phyloP scores from a whole-genome alignment of 306 rosid species.

The Cicer cuneatum region DNA sequence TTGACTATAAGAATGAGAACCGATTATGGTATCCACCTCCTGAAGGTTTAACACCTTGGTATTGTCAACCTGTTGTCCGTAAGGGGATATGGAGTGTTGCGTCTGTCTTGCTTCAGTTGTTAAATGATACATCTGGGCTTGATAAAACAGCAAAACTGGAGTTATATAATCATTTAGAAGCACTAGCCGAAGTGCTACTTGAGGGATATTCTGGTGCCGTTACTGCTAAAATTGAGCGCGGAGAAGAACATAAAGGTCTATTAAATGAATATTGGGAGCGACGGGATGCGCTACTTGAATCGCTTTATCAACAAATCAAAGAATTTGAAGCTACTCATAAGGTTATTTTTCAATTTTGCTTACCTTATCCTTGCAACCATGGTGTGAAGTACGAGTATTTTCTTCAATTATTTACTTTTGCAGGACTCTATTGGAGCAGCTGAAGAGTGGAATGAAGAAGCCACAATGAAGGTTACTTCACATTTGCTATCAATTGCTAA shows the following conservation, averaged over 20 bases:
- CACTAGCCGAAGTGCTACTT: constrained; percentile 78
- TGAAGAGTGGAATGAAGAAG: constrained; percentile 60
- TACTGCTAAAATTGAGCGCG: constrained; percentile 81
- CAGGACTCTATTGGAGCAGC: constrained; percentile 67
- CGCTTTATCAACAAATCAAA: constrained; percentile 72
- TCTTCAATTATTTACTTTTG: constrained; percentile 50
- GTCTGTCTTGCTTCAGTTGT: constrained; percentile 73
- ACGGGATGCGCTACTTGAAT: constrained; percentile 77
- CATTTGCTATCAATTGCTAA: constrained; percentile 79
- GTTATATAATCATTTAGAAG: constrained; percentile 72
- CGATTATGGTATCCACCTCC: constrained; percentile 97
- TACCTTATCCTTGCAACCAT: constrained; percentile 36
- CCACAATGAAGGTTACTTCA: constrained; percentile 63
- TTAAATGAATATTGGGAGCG: constrained; percentile 85
- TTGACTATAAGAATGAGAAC: constrained; percentile 75
- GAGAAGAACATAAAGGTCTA: constrained; percentile 78
- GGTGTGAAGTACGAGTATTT: constrained; percentile 35
- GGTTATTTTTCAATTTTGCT: constrained; percentile 58
- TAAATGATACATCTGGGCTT: constrained; percentile 71
- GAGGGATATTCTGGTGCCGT: constrained; percentile 91
- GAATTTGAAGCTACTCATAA: constrained; percentile 59
- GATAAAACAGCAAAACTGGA: constrained; percentile 67
- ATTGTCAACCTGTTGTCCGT: constrained; percentile 79
- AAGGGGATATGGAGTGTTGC: constrained; percentile 84
- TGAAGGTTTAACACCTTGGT: constrained; percentile 92